Evolutionary conservation across 371 early-diverging fungal genomes (phyloP), one percentile per base, ranked within the genome.

Genomic region (Syncephalis plumigaleata): DNA sequence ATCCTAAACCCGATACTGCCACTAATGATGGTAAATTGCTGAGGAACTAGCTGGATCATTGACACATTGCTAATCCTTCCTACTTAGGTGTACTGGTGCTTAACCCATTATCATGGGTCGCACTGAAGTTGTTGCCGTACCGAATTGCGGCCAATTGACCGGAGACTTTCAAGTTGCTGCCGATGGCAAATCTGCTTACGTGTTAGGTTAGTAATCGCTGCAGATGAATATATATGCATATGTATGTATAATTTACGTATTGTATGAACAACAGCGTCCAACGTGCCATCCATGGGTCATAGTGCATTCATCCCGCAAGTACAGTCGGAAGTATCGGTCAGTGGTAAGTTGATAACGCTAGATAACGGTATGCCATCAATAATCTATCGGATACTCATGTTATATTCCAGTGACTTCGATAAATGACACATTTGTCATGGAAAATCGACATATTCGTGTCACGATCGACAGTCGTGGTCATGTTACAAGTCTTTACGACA

Each of bases 101-200:
- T 56, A 94, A 92, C 65, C 74, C 88, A 0, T 69, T 87, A 1
- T 65, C 73, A 7, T 94, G 93, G 92, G 40, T 21, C 73, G 90
- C 13, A 61, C 71, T 0, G 77, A 79, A 26, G 68, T 91, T 15
- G 55, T 91, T 1, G 67, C 73, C 8, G 68, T 83, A 0, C 78
- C 78, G 5, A 26, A 50, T 15, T 21, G 49, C 1, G 58, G 48
- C 0, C 44, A 23, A 7, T 20, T 55, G 18, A 20, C 43, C 15
- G 46, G 51, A n/a, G 42, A 60, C 8, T 66, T 65, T 46, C 79
- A 78, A 51, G 57, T 52, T 42, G 64, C 70, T 13, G 49, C 59
- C 1, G 60, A 59, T 39, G 61, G 55, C 9, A 60, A 64, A 20
- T 39, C 50, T 36, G 75, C 71, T 50, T 73, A 70, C 42, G 51